Evolutionary conservation across 345 rosid species (phyloP).

Genomic region (Salix suchowensis): DNA sequence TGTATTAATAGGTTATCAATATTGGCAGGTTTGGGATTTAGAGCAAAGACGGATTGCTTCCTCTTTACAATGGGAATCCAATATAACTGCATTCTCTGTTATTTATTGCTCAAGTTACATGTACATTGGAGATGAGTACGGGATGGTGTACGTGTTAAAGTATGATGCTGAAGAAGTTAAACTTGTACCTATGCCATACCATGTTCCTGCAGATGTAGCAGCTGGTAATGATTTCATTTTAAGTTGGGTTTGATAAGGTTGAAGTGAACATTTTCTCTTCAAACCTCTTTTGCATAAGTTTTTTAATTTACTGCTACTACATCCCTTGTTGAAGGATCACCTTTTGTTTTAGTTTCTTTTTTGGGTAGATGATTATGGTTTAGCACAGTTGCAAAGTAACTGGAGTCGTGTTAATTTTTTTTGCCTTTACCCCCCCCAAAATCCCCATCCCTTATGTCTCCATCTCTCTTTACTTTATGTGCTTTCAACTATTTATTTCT

Average conservation of each 20-base stretch:
- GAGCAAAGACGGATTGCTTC: constrained; percentile 21
- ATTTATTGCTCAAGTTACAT: constrained; percentile 23
- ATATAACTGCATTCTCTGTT: constrained; percentile 25
- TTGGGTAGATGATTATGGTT: background rate
- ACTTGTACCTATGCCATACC: constrained; percentile 17
- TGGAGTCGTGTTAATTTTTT: background rate
- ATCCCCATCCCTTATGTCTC: background rate
- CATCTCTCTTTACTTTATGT: background rate
- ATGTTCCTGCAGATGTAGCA: constrained; percentile 17
- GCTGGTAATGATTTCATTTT: constrained; percentile 15
- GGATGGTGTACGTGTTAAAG: constrained; percentile 21
- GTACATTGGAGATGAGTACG: constrained; percentile 32
- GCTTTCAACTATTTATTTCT: background rate
- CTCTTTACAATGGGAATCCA: constrained; percentile 24
- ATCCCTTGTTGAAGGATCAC: background rate
- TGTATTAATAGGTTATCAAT: background rate
- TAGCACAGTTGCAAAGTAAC: background rate
- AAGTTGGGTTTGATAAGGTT: background rate
- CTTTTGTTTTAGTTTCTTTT: background rate
- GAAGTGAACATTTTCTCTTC: background rate
- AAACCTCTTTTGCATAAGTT: background rate
- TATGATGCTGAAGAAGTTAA: constrained; percentile 15
- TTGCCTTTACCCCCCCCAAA: background rate
- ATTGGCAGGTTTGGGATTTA: constrained; percentile 27
- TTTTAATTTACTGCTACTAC: background rate